Base-by-base conservation (phyloP, 495 filamentous ascomycete species). In the Penicillium manginii region DNA sequence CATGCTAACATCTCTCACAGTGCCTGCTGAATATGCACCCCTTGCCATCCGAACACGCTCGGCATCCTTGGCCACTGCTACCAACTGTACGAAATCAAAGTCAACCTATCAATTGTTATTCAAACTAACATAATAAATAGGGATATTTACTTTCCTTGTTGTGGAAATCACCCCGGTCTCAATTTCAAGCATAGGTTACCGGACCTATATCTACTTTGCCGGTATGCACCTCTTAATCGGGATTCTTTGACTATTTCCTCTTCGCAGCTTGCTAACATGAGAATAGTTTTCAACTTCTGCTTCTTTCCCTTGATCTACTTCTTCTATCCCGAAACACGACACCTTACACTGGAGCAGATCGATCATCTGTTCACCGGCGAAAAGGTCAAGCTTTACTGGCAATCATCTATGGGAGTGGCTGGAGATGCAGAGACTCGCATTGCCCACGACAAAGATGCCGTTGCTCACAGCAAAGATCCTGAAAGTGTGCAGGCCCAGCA, bases 271-370 rank as follows among this genome's bases (percentile, higher is more conserved):
- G 23, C 64, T 60, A 45, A 64, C 78, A 86, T 8, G 26, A 29
- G 9, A 29, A 84, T 64, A 50, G 74, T 81, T 12, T 76, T 89
- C 56, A 91, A 92, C 69, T 84, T 83, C 46, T 81, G 73, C 66
- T 90, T 91, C 78, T 60, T 91, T 15, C 88, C 89, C 0, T 67
- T 89, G 55, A 87, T 92, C 66, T 91, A 84, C 75, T 84, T 89
- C 73, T 86, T 86, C 75, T 90, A 88, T 61, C 87, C 88, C 1
- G 87, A 89, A 68, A 87, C 86, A 0, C 81, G 81, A 12, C 72
- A 78, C 17, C 84, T 88, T 52, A 86, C 84, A 2, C 79, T 92
- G 22, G 89, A 92, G 59, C 87, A 91, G 66, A 88, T 91, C 52
- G 89, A 91, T 65, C 79, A 85, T 39, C 84, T 73, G 0, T 73